Evolutionary conservation across 1,139 yeast species (phyloP), one percentile per base, ranked within the genome.

Genomic region (Blastobotrys petasosporus): DNA sequence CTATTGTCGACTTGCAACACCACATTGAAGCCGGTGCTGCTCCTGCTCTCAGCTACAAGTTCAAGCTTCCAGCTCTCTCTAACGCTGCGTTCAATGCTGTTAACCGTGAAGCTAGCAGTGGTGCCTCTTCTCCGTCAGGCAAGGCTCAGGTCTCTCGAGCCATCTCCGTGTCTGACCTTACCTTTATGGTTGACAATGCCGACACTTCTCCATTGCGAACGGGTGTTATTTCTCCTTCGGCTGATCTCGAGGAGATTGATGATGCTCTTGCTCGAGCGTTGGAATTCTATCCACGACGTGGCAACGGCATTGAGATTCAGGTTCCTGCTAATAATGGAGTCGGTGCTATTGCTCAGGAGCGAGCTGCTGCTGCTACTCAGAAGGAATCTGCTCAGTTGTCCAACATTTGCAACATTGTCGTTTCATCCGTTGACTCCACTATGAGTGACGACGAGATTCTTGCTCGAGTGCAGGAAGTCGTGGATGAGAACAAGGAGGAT

Each of bases 141-240:
- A 50, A 56, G 44, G 42, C 54, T 10, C 51, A 54, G 28, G 54
- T 68, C 23, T 83, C 83, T 59, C 79, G 95, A 66, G 94, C 95
- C 48, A 83, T 87, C 51, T 87, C 96, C 46, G 95, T 90, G 41
- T 87, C 96, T 36, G 97, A 90, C 63, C 75, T 90, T 67, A 82
- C 95, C 3, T 87, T 81, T 64, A 81, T 86, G 65, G 85, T 85
- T 50, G 90, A 83, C 59, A 73, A 77, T 51, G 71, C 75, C 56
- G 71, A 76, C 42, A 69, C 77, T 47, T 67, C 74, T 46, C 85
- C 86, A 30, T 63, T 77, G 52, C 82, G 98, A 74, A 78, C 85
- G 42, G 99, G 99, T 75, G 76, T 88, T 47, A 76, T 92, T 59
- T 82, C 85, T 51, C 85, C 97, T 46, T 81, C 86, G 50, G 75